Conservation (phyloP, 441 rosid species). For the Erodium moschatum region DNA sequence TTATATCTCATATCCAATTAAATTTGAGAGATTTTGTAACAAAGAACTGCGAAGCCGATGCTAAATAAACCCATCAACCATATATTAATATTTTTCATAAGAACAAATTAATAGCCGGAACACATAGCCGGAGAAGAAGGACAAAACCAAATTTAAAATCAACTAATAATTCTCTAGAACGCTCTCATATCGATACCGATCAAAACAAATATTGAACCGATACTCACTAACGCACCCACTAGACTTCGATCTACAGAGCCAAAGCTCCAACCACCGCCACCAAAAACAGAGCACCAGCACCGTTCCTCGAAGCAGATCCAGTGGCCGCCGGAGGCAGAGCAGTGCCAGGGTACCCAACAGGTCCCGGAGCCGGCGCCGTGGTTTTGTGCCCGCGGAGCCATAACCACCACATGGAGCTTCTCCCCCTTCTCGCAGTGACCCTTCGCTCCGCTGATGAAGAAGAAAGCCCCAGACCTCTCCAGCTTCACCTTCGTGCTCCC, state of each 20-base stretch:
- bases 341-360: slow-evolving; percentile 14
- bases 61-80: no score
- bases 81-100: no score
- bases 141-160: no score
- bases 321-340: neutral
- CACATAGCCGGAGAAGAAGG: no score
- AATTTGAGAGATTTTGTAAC: no score
- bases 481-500: slow-evolving; percentile 67
- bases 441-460: slow-evolving; percentile 71
- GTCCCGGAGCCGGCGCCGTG: slow-evolving; percentile 74
- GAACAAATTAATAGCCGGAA: no score
- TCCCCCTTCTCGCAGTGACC: slow-evolving; percentile 72
- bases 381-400: slow-evolving; percentile 34
- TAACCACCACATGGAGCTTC: slow-evolving; percentile 59
- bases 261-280: neutral
- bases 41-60: no score
- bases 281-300: neutral
- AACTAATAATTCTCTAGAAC: no score
- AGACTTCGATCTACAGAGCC: neutral
- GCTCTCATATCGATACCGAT: neutral
- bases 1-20: no score
- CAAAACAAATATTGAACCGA: neutral
- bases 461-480: slow-evolving; percentile 51
- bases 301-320: no score
- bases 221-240: no score